Evolutionary conservation across 345 rosid genomes (phyloP), one percentile per base, ranked within the genome.

Genomic region (Adansonia digitata): DNA sequence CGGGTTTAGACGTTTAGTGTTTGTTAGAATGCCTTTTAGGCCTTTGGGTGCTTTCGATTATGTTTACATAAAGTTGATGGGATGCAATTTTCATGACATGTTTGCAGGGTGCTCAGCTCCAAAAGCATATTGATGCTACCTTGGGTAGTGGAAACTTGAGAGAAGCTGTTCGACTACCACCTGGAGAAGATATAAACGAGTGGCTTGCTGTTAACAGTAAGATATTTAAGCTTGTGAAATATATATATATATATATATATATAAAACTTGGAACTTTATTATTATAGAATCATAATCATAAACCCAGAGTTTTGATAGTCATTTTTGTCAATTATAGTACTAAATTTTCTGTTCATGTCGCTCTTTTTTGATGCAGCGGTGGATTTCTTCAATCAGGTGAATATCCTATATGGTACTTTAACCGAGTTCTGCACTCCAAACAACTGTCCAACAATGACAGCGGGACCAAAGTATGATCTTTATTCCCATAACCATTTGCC

Each of bases 201-300:
- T 90, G 94, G 94, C 83, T 90, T 3, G 94, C 94, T 5, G 94
- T 90, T 11, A 90, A 90, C 74, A 90, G 94, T 90, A 79, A 74
- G 79, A 13, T n/a, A 43, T 52, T 42, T 20, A 14, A 20, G 27
- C 71, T 2, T n/a, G n/a, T 52, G 20, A 51, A n/a, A n/a, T n/a
- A n/a, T n/a, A n/a, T n/a, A n/a, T n/a, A n/a, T n/a, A n/a, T n/a
- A n/a, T n/a, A n/a, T n/a, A n/a, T n/a, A 37, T 15, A 59, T 4
- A 45, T 4, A 15, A 45, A 45, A 14, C 49, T 62, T 52, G 5
- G 18, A 34, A 24, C 10, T 63, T 27, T 3, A n/a, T n/a, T n/a
- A n/a, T n/a, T n/a, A n/a, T n/a, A 63, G 1, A 61, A 6, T 63
- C 27, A 0, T 5, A 13, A 7, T 60, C 20, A 60, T 60, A 22